A percentile compares a stretch with the other conserved stretches of the same genome.
phyloP scores from a whole-genome alignment of 352 stramenopile species.

The Globisporangium splendens region DNA sequence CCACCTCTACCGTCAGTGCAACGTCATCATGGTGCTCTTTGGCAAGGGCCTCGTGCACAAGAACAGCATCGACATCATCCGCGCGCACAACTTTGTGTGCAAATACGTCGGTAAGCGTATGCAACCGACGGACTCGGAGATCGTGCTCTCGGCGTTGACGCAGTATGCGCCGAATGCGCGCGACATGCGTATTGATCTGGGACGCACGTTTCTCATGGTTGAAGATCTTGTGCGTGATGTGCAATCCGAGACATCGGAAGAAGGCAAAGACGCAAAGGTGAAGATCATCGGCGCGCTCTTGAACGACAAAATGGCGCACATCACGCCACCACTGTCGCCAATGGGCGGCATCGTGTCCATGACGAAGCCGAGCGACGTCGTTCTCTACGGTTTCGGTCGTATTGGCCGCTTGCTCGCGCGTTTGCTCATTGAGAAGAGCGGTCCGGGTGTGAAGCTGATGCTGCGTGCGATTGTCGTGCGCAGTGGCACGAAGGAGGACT shows the following conservation, averaged over 20 bases:
- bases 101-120: constrained; percentile 84
- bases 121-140: constrained; percentile 65
- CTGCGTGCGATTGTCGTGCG: constrained; percentile 87
- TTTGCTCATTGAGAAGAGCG: constrained; percentile 85
- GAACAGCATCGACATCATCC: constrained; percentile 83
- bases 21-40: constrained; percentile 81
- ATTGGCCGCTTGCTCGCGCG: constrained; percentile 79
- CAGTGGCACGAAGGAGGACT: constrained; percentile 79
- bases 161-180: constrained; percentile 53
- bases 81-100: constrained; percentile 78
- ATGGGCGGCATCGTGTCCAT: constrained; percentile 16
- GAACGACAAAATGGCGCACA: constrained; percentile 54
- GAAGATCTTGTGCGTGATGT: constrained; percentile 52
- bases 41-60: constrained; percentile 84
- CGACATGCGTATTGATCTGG: constrained; percentile 78
- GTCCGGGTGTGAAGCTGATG: constrained; percentile 82
- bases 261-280: constrained; percentile 38
- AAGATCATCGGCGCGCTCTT: constrained; percentile 46
- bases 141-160: constrained; percentile 62
- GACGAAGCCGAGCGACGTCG: constrained; percentile 72
- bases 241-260: constrained; percentile 29
- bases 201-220: constrained; percentile 67
- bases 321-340: constrained; percentile 19
- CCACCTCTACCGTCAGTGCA: constrained; percentile 77
- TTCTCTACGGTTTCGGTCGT: constrained; percentile 87